Base-by-base conservation (phyloP, 1,284 basidiomycete genomes). In the Taiwanofungus camphoratus region DNA sequence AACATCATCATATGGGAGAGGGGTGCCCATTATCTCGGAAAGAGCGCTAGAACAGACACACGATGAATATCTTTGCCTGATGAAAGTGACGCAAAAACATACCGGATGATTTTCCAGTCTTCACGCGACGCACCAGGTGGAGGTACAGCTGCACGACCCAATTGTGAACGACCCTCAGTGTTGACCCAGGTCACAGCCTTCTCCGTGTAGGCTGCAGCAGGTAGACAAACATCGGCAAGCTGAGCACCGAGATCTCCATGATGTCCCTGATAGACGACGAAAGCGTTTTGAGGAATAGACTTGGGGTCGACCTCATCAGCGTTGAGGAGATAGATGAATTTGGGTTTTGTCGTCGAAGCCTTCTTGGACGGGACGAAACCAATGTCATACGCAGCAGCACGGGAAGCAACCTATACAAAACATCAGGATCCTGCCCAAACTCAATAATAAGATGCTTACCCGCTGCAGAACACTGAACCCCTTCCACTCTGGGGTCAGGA, bases 41-140 rank as follows among this genome's bases (percentile, higher is more conserved):
- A 99, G 70, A 0, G 95, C 96, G 49, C 88, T 87, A 9, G 31
- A 33, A 16, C 11, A 33, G 6, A 29, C 9, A 8, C 8, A 29
- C 26, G 26, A 16, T 33, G 11, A 6, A 16, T 9, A 33, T 16
- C 11, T 13, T 16, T 1, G 31, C 9, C 11, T 33, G 31, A 33
- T 6, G 31, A 33, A 33, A 16, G 7, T 9, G 31, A 7, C 7
- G 11, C 7, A 16, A 9, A 33, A n/a, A 62, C 74, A 21, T 50
- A 88, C 86, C 93, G 87, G 52, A 99, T 75, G 58, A 99, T 92
- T 77, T 99, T 98, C 96, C 96, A 99, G 65, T 99, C 96, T 66
- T 99, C 96, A 40, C 96, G 74, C 3, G 92, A 80, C 2, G 93
- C 90, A 44, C 94, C 96, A 13, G 96, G 95, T 27, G 93, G 89